Evolutionary conservation across 345 rosid species (phyloP), one percentile per base, ranked within the genome.

Genomic region (Mallotus nudiflorus): DNA sequence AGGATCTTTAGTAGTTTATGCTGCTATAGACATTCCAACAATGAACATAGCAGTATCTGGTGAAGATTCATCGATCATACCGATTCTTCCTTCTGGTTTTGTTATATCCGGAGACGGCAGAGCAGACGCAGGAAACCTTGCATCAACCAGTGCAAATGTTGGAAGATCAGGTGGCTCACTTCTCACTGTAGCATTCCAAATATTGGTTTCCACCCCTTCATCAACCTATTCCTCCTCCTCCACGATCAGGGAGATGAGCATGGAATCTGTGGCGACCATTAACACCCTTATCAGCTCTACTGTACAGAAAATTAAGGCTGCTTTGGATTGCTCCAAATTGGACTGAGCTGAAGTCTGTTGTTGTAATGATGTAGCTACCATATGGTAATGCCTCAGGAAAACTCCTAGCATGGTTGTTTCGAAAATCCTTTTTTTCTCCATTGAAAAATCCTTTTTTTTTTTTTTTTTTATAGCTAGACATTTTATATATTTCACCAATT

Each of bases 21-120:
- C 93, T 58, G 93, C 97, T 1, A 55, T 89, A 0, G 84, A 87
- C 37, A 52, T 74, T 50, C 16, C 73, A 42, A 57, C 80, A 45
- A 60, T 89, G 73, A 67, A 73, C 40, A 1, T 37, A 10, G 84
- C 82, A 2, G 50, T 83, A 37, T 67, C 61, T 5, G 90, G 89
- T 0, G 69, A 72, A 6, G 83, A 85, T 19, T 27, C 85, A 5
- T 61, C 74, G 0, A 2, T 9, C 0, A 72, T 89, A 28, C 85
- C 87, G 12, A 56, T 93, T 39, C 93, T 90, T 61, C 91, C 98
- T 27, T 90, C 95, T 0, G 98, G 98, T 35, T 85, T 90, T 73
- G 73, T 83, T 5, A 84, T 91, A 73, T 82, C 91, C 1, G 69
- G 71, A 22, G 89, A 87, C 39, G 82, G 88, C 9, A 74, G 79